Percentiles rank a stretch among this genome's conserved stretches.
phyloP scores from a whole-genome alignment of 2,329 filamentous ascomycete genomes.

The Myriangium duriaei region DNA sequence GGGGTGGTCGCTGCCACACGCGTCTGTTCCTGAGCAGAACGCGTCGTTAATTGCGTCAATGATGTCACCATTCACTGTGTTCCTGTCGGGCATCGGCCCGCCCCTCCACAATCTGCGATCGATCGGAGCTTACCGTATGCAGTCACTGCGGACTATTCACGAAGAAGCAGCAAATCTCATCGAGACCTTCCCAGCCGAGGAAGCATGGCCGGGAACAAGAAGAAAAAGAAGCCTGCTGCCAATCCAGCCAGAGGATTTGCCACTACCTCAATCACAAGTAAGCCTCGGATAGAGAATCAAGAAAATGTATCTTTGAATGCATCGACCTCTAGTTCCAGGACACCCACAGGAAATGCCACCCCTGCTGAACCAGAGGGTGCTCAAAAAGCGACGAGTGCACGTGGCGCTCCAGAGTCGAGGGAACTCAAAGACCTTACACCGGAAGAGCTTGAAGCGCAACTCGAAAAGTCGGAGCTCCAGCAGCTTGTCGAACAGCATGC shows the following conservation, averaged over 20 bases:
- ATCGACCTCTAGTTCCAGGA: slow-evolving; percentile 7
- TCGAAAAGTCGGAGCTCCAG: slow-evolving; percentile 85
- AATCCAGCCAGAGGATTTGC: slow-evolving; percentile 90
- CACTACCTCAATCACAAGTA: slow-evolving; percentile 73
- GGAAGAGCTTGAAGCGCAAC: slow-evolving; percentile 78
- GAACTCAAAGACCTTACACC: slow-evolving; percentile 51
- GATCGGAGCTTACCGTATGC: too few species aligned
- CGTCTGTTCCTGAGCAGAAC: too few species aligned
- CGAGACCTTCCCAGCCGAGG: too few species aligned
- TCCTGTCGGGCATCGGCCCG: too few species aligned
- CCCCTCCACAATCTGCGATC: too few species aligned
- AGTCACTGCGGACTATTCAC: too few species aligned
- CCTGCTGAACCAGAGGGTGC: slow-evolving; percentile 15
- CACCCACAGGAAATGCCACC: slow-evolving; percentile 10
- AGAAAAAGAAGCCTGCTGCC: slow-evolving; percentile 80
- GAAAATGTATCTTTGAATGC: slow-evolving; percentile 18
- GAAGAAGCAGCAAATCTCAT: too few species aligned
- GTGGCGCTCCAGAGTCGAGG: slow-evolving; percentile 13
- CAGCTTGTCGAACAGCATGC: slow-evolving; percentile 74
- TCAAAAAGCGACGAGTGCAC: slow-evolving; percentile 17
- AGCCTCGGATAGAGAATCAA: slow-evolving; percentile 44
- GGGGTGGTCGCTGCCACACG: too few species aligned
- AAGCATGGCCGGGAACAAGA: slow-evolving; percentile 40
- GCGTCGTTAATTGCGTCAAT: too few species aligned
- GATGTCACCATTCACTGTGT: too few species aligned